Base-by-base conservation (phyloP, 2,329 filamentous ascomycete species). In the Malbranchea cinnamomea region DNA sequence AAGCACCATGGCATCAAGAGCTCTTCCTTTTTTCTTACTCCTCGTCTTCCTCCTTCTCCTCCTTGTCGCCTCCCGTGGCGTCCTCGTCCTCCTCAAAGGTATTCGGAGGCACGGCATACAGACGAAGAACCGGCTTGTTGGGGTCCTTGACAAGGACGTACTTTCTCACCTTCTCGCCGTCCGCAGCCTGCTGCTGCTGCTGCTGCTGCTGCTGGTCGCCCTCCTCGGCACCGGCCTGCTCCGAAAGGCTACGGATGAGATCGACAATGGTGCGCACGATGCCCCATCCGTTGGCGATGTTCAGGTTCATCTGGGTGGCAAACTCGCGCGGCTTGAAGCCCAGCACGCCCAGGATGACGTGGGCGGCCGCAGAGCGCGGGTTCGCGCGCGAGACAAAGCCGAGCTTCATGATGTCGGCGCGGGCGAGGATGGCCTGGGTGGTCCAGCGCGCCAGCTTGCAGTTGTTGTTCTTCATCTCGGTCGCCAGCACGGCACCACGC, bases 391-490 rank as follows among this genome's bases (percentile, higher is more conserved):
- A 94, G 40, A 98, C 84, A 62, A 98, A 98, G 48, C 87, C 89
- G 56, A 98, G 75, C 68, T 95, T 98, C 84, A 98, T 94, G 43
- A 84, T 68, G 54, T 98, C 89, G n/a, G 89, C 85, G 63, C 85
- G 85, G 54, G 87, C 85, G 35, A 98, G 73, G 50, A 98, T 94
- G 51, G 79, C 82, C 67, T 98, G 89, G 24, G 87, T 83, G 18
- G 89, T 93, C 89, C 89, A 98, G 55, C 89, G 71, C 35, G 89
- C 89, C 39, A 98, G 76, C 68, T 98, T 98, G 78, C 83, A 92
- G 52, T 76, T 84, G 72, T 98, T 98, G 74, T 98, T 98, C 81
- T 98, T 98, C 89, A 98, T 98, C 67, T 98, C 89, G 8, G 89
- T 98, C 12, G 89, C 89, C 15, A 98, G 80, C 24, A 98, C 87